Conservation (phyloP, 129 eudicot species). For the Logfia minima region DNA sequence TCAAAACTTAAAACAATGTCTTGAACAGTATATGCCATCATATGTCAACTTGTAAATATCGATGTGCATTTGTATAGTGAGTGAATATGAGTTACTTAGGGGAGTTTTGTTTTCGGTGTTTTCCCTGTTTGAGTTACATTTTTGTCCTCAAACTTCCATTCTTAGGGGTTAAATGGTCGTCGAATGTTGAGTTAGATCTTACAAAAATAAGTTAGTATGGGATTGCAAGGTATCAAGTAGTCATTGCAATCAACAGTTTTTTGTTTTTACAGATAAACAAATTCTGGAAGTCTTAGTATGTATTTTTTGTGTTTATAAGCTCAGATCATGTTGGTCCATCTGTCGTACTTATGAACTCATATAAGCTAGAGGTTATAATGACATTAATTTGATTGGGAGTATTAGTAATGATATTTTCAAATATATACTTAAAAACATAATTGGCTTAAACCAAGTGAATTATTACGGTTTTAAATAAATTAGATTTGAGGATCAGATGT, state of each 20-base stretch:
- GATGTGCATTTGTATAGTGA: slow-evolving; percentile 47
- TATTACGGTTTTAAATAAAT: too few relatives aligned
- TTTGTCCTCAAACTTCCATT: slow-evolving; percentile 26
- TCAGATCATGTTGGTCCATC: not conserved
- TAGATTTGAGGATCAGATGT: too few relatives aligned
- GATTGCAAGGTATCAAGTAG: slow-evolving; percentile 11
- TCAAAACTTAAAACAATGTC: slow-evolving; percentile 61
- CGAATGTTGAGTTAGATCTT: slow-evolving; percentile 11
- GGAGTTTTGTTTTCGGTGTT: slow-evolving; percentile 54
- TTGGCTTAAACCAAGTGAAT: too few relatives aligned
- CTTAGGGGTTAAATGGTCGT: slow-evolving; percentile 28
- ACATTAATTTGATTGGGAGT: too few relatives aligned
- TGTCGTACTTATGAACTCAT: not conserved
- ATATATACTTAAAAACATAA: too few relatives aligned
- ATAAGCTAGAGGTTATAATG: too few relatives aligned
- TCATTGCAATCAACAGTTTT: not conserved
- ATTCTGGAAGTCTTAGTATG: not conserved
- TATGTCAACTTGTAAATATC: slow-evolving; percentile 40
- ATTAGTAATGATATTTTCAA: too few relatives aligned
- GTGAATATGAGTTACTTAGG: slow-evolving; percentile 45
- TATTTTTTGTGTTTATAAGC: too few relatives aligned
- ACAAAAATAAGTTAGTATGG: slow-evolving; percentile 6
- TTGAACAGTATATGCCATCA: slow-evolving; percentile 48
- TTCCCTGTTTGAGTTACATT: slow-evolving; percentile 4
- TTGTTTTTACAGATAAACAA: not conserved